Evolutionary conservation across 768 basidiomycete species (phyloP), one percentile per base, ranked within the genome.

Genomic region (Amylocystis lapponica): DNA sequence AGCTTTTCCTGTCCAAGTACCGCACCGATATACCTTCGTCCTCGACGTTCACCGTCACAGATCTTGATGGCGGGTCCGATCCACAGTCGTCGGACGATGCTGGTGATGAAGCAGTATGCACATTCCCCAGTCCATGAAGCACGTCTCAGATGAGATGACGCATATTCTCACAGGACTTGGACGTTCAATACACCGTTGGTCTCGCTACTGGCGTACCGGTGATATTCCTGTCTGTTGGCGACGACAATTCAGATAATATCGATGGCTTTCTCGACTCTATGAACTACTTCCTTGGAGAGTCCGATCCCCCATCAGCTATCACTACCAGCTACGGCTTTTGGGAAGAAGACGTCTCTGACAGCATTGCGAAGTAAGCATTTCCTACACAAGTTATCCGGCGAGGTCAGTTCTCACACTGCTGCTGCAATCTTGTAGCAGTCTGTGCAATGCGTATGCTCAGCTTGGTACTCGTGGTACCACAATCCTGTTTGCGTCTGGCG

Each of bases 241-340:
- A 31, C 4, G 13, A 33, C 17, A 37, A 47, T 36, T 37, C 47
- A 26, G 57, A 56, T 26, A 53, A 53, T 27, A 46, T 54, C 27
- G 51, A 50, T 31, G 56, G 56, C 19, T 56, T 59, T 51, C 39
- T 56, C n/a, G 54, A 67, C 16, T 84, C 83, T 79, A 60, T 86
- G 26, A 69, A 81, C 36, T 76, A 69, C 43, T 53, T 84, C 11
- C 61, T 76, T 1, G 52, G 48, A 11, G 68, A 75, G 25, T 35
- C 59, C 11, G 54, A 64, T 30, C 58, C 73, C 2, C 81, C 83
- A 72, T 53, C 79, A 12, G 67, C 76, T 8, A 79, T 87, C 20
- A 55, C 83, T 0, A 87, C 81, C 0, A 83, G 80, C 50, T 89
- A 87, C 55, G 80, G 74, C 4, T 80, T 86, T 33, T 72, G 78